A percentile compares a stretch with the other conserved stretches of the same genome.
These are phyloP conservation scores for Talaromyces sp. DNA, from an alignment of 2,329 filamentous ascomycete species.

Conservation along the genomic window DNA sequence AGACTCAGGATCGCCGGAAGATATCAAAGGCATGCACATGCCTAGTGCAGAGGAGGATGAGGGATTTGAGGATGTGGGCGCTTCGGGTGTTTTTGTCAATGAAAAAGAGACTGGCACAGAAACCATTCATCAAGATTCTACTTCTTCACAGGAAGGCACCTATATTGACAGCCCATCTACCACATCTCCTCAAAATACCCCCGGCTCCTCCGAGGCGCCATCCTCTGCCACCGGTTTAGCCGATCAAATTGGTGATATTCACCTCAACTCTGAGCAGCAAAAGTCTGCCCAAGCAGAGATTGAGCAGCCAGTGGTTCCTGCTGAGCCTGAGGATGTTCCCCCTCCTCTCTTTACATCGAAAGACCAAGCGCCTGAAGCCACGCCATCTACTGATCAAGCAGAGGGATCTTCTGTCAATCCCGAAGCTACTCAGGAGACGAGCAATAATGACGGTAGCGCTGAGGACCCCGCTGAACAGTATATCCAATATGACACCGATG, in stretches of 20 bases:
- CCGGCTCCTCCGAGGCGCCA: conserved; percentile 36
- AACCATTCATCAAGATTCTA: background rate
- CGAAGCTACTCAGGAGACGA: conserved; percentile 22
- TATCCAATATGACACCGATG: conserved; percentile 63
- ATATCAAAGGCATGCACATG: conserved; percentile 71
- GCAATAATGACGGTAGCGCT: conserved; percentile 22
- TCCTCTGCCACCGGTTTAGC: conserved; percentile 59
- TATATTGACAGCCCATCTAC: conserved; percentile 2
- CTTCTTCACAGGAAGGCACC: background rate
- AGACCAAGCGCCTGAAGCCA: conserved; percentile 24
- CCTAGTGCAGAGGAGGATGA: conserved; percentile 85
- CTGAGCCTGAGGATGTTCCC: conserved; percentile 69
- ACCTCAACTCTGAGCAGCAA: conserved; percentile 50
- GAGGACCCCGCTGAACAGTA: conserved; percentile 37
- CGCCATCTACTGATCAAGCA: conserved; percentile 23
- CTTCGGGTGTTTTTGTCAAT: conserved; percentile 70
- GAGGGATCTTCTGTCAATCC: conserved; percentile 16
- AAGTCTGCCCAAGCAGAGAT: conserved; percentile 6
- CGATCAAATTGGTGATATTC: conserved; percentile 59
- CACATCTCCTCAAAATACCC: conserved; percentile 18
- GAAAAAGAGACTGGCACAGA: conserved; percentile 65
- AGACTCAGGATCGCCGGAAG: conserved; percentile 60
- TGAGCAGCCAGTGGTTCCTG: conserved; percentile 41
- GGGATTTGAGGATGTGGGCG: conserved; percentile 85
- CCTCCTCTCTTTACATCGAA: conserved; percentile 65